A percentile compares a stretch with the other conserved stretches of the same genome.
Conservation (phyloP, 805 yeast species). For the Candida wancherniae region DNA sequence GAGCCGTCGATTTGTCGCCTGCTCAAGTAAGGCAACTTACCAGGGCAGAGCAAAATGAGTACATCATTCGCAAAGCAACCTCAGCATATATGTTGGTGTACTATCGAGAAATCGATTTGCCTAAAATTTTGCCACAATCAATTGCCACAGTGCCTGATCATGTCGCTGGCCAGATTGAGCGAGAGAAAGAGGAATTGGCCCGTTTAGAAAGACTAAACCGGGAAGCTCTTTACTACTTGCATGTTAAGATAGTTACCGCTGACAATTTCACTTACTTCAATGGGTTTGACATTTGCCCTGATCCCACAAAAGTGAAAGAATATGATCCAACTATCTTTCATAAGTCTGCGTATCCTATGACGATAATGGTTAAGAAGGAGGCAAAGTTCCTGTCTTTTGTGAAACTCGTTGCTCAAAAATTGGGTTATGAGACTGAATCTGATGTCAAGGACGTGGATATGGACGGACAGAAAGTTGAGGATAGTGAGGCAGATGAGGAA, state of each 20-base stretch:
- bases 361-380: conserved; percentile 52
- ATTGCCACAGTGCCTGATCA: conserved; percentile 49
- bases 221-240: conserved; percentile 48
- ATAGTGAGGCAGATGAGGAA: not conserved
- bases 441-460: conserved; percentile 1
- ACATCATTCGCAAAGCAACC: conserved; percentile 70
- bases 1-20: conserved; percentile 59
- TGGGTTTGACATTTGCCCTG: conserved; percentile 76
- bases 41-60: conserved; percentile 57
- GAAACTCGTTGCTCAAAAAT: conserved; percentile 42
- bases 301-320: conserved; percentile 41
- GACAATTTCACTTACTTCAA: conserved; percentile 52
- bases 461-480: conserved; percentile 1
- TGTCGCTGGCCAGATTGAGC: conserved; percentile 59
- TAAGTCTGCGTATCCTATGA: conserved; percentile 43
- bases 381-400: conserved; percentile 48
- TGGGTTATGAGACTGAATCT: conserved; percentile 25
- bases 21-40: conserved; percentile 48
- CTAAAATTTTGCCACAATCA: conserved; percentile 56
- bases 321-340: conserved; percentile 49
- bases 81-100: conserved; percentile 98
- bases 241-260: conserved; percentile 52
- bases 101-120: conserved; percentile 58
- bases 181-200: conserved; percentile 57
- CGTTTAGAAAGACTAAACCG: conserved; percentile 55